Conservation (phyloP, 371 early-diverging fungal genomes). For the Umbelopsis sp. region DNA sequence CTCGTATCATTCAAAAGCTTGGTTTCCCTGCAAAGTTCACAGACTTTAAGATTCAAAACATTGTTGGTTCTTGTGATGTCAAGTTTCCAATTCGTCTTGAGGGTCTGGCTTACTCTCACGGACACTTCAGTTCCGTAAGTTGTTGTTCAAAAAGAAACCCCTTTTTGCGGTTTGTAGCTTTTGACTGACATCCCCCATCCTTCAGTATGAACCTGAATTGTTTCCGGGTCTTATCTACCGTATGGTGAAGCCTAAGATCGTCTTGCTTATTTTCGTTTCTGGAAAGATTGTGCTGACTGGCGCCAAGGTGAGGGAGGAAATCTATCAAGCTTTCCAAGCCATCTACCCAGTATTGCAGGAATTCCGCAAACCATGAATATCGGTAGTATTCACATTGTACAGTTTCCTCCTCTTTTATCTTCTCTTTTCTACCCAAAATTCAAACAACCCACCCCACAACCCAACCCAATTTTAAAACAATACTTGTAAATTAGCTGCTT, state of each 20-base stretch:
- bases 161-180: too few species aligned
- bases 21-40: slow-evolving; percentile 99
- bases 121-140: slow-evolving; percentile 94
- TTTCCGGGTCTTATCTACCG: slow-evolving; percentile 99
- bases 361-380: slow-evolving; percentile 76
- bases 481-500: slow-evolving; percentile 7
- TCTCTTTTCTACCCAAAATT: background rate
- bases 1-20: slow-evolving; percentile 99
- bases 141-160: too few species aligned
- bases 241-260: slow-evolving; percentile 99
- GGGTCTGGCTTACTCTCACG: slow-evolving; percentile 98
- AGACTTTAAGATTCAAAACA: slow-evolving; percentile 99
- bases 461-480: background rate
- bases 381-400: slow-evolving; percentile 13
- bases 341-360: slow-evolving; percentile 99
- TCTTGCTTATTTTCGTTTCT: slow-evolving; percentile 99
- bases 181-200: background rate
- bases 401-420: slow-evolving; percentile 2
- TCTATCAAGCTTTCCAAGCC: slow-evolving; percentile 99
- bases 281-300: slow-evolving; percentile 99
- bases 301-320: slow-evolving; percentile 99
- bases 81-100: slow-evolving; percentile 99
- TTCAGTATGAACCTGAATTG: slow-evolving; percentile 99
- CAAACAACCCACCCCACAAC: background rate
- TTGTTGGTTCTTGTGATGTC: slow-evolving; percentile 99